Conservation (phyloP, 1,284 basidiomycete genomes). For the Peniophora sp. region DNA sequence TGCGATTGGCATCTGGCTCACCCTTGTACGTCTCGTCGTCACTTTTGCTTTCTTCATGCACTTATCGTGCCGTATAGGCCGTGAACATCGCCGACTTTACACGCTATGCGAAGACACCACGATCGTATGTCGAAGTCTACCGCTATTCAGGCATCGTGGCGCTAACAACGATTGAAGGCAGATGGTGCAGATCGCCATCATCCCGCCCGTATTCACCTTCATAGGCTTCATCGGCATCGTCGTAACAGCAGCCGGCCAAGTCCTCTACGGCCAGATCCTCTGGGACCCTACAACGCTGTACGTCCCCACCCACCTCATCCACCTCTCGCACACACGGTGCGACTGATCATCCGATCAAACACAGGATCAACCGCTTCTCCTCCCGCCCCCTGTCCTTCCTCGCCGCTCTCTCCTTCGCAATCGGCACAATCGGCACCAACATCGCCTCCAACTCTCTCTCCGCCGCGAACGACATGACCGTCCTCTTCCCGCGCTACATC, state of each 20-base stretch:
- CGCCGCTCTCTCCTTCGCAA: conserved; percentile 55
- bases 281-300: conserved; percentile 32
- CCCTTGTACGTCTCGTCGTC: conserved; percentile 24
- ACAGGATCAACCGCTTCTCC: conserved; percentile 54
- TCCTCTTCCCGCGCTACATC: conserved; percentile 58
- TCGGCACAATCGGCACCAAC: conserved; percentile 69
- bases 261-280: conserved; percentile 50
- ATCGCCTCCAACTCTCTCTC: conserved; percentile 71
- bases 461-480: conserved; percentile 74
- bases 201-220: conserved; percentile 63
- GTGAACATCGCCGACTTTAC: conserved; percentile 76
- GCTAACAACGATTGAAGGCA: conserved; percentile 29
- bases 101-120: conserved; percentile 56
- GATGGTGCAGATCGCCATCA: conserved; percentile 62
- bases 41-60: not conserved
- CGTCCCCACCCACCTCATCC: no score
- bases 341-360: no score
- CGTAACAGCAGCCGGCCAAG: conserved; percentile 58
- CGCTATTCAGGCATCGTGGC: not conserved
- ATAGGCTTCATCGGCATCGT: conserved; percentile 51
- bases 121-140: conserved; percentile 32
- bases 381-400: conserved; percentile 78
- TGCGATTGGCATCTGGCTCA: conserved; percentile 58
- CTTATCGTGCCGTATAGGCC: conserved; percentile 17
- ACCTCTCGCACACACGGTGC: no score